Conservation (phyloP, 2,329 filamentous ascomycete genomes). For the Falciphora oryzae region DNA sequence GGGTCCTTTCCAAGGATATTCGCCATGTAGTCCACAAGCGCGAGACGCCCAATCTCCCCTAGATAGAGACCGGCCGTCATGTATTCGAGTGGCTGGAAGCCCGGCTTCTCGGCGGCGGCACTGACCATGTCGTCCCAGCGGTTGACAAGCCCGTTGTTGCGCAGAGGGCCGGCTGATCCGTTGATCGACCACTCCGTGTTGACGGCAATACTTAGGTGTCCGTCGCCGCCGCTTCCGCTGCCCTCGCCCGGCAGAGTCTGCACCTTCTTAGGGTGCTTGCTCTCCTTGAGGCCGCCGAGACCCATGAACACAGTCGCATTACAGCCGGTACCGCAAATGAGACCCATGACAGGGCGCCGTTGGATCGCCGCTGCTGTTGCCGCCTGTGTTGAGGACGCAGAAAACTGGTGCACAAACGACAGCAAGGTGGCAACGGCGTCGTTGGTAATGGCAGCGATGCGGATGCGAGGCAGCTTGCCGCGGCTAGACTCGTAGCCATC, state of each 20-base stretch:
- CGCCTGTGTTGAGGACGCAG: constrained; percentile 49
- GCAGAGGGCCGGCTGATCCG: constrained; percentile 63
- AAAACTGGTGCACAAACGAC: constrained; percentile 68
- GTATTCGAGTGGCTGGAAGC: constrained; percentile 79
- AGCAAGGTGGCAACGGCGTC: constrained; percentile 75
- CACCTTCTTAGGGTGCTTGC: constrained; percentile 51
- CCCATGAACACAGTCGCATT: constrained; percentile 75
- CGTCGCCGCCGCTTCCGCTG: constrained; percentile 44
- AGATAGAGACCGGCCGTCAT: constrained; percentile 77
- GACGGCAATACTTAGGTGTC: constrained; percentile 62
- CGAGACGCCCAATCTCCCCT: constrained; percentile 67
- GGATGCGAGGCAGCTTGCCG: constrained; percentile 54
- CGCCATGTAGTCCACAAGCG: constrained; percentile 60
- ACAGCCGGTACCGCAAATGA: constrained; percentile 76
- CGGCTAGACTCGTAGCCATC: constrained; percentile 52
- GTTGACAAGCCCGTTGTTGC: constrained; percentile 57
- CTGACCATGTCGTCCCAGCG: constrained; percentile 67
- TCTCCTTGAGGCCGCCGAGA: constrained; percentile 51
- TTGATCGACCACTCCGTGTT: constrained; percentile 85
- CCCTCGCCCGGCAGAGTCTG: constrained; percentile 40
- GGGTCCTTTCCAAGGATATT: constrained; percentile 32
- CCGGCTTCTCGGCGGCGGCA: constrained; percentile 59
- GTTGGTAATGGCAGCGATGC: constrained; percentile 72
- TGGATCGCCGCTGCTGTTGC: not conserved
- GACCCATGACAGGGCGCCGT: constrained; percentile 53